Evolutionary conservation across 148 eudicot species (phyloP), one percentile per base, ranked within the genome.

Genomic region (Limonium bicolor): DNA sequence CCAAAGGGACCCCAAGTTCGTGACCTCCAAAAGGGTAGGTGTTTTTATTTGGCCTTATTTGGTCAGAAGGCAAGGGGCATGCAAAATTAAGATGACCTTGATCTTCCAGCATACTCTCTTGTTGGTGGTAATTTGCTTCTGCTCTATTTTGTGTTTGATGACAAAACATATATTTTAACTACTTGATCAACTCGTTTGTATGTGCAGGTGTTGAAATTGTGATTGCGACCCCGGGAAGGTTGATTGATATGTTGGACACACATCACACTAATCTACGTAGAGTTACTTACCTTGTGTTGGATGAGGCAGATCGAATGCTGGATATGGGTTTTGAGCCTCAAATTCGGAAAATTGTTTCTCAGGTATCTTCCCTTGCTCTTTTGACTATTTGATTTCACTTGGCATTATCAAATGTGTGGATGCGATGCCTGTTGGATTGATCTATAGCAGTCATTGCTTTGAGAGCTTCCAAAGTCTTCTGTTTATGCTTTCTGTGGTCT

Each of bases 11-110:
- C 99, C 55, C 99, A 92, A 69, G 95, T 85, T 63, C 95, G 95
- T 78, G 95, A 92, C 78, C 88, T 92, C 21, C 95, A 92, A 82
- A 92, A 92, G 85, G 99, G 99, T 92, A 92, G 99, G 99, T 92
- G 95, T 73, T 73, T 77, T 74, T 64, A 82, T 83, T 80, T 92
- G 79, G 69, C 72, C 65, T 88, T 84, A 82, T 73, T 84, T 84
- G 74, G 71, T 56, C 60, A 63, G 59, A 65, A 68, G 57, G 55
- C 38, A 59, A 28, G 59, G 51, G 54, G 56, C 75, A 61, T 52
- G 66, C 57, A 61, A 68, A 68, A 74, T 73, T 93, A 75, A 73
- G 81, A 74, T 90, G 86, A 78, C 80, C 81, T 81, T 68, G 72
- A 78, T 78, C 73, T 81, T 69, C 81, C 79, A 77, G 84, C 78